Evolutionary conservation across 306 rosid genomes (phyloP).

Genomic region (Castanopsis chinensis): DNA sequence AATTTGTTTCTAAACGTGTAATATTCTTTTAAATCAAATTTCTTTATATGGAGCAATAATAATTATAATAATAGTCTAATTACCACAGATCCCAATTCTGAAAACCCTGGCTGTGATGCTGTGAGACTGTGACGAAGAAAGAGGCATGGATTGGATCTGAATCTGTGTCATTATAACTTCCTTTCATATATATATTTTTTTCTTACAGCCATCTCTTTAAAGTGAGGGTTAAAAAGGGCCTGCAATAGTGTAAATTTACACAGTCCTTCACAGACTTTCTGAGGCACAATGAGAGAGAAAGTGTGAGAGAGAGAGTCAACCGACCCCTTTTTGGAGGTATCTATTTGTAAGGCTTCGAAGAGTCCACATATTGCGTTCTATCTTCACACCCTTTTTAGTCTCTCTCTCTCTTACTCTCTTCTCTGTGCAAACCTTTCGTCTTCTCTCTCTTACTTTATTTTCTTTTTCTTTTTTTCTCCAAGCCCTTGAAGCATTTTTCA

Average conservation of each 20-base stretch:
- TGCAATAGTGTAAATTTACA: constrained; percentile 34
- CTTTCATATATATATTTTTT: constrained; percentile 8
- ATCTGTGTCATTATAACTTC: constrained; percentile 23
- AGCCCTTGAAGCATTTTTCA: constrained; percentile 1
- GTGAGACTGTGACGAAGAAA: background rate
- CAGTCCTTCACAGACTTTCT: constrained; percentile 38
- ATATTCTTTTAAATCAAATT: background rate
- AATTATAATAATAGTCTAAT: background rate
- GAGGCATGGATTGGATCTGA: constrained; percentile 33
- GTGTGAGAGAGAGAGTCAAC: constrained; percentile 71
- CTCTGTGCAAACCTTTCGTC: constrained; percentile 30
- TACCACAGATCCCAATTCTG: constrained; percentile 4
- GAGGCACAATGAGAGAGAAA: constrained; percentile 1
- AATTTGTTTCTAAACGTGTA: background rate
- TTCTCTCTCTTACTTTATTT: constrained; percentile 1
- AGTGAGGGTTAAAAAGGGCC: constrained; percentile 32
- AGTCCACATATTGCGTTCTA: constrained; percentile 78
- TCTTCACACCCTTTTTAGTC: constrained; percentile 21
- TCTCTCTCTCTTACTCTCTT: constrained; percentile 1
- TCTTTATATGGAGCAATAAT: background rate
- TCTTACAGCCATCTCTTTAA: background rate
- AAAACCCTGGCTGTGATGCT: background rate
- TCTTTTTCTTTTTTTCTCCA: background rate
- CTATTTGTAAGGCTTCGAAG: constrained; percentile 85
- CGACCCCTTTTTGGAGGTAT: constrained; percentile 68